Conservation (phyloP, 257 asterid genomes). For the Nemophila menziesii region DNA sequence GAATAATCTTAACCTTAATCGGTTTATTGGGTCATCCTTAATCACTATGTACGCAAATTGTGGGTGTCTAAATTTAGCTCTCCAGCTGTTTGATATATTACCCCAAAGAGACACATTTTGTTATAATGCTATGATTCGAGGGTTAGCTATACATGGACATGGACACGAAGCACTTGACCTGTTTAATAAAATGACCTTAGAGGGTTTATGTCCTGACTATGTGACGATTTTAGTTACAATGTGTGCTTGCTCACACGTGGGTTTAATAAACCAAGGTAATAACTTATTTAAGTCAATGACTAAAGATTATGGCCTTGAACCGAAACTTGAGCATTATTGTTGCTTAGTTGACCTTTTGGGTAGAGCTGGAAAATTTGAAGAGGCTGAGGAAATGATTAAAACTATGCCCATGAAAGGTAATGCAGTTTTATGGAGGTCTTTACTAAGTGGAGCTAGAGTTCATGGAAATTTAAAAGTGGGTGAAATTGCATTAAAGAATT, state of each 20-base stretch:
- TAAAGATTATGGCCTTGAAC: conserved; percentile 32
- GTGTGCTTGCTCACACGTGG: conserved; percentile 64
- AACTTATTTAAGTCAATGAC: conserved; percentile 33
- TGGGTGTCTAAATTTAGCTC: conserved; percentile 40
- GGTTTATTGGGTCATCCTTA: conserved; percentile 40
- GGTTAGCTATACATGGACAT: conserved; percentile 50
- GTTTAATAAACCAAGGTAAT: conserved; percentile 54
- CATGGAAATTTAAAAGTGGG: conserved; percentile 43
- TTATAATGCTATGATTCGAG: conserved; percentile 65
- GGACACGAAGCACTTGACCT: conserved; percentile 43
- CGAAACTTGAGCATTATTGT: conserved; percentile 55
- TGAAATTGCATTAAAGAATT: conserved; percentile 30
- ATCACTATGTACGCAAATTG: conserved; percentile 45
- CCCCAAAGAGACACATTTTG: conserved; percentile 37
- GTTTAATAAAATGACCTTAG: conserved; percentile 34
- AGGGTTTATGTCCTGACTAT: conserved; percentile 33
- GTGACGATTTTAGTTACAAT: conserved; percentile 41
- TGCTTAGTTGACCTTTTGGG: conserved; percentile 63
- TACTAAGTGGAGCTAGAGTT: conserved; percentile 54
- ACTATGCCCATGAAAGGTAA: conserved; percentile 50
- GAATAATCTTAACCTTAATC: conserved; percentile 30
- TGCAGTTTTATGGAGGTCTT: conserved; percentile 48
- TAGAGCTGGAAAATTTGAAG: conserved; percentile 45
- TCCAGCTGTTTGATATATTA: conserved; percentile 35
- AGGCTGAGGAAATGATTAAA: conserved; percentile 30